Evolutionary conservation across 225 moss, liverwort and hornwort genomes (phyloP).

Genomic region (Neckera pumila): DNA sequence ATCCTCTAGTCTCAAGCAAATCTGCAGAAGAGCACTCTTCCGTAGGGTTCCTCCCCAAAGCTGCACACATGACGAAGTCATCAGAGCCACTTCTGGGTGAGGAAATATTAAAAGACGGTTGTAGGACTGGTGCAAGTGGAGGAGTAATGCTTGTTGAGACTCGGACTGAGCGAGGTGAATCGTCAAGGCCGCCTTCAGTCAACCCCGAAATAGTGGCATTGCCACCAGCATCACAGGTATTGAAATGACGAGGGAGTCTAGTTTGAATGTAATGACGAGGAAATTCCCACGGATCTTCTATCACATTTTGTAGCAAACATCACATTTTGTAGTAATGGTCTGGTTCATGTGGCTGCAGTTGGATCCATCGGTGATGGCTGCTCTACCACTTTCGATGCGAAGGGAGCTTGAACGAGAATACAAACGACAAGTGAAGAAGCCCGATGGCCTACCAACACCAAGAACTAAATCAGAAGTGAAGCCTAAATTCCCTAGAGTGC

Average conservation of each 20-base stretch:
- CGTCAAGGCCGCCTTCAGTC: constrained; percentile 19
- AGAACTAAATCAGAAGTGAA: not conserved
- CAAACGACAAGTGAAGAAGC: constrained; percentile 18
- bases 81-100: constrained; percentile 3
- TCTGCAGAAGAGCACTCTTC: constrained; percentile 4
- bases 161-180: constrained; percentile 24
- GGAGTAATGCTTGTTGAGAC: not conserved
- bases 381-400: constrained; percentile 42
- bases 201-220: constrained; percentile 36
- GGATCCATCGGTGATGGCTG: constrained; percentile 51
- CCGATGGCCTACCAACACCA: not conserved
- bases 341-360: constrained; percentile 26
- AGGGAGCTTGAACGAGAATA: constrained; percentile 56
- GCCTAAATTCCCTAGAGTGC: not conserved
- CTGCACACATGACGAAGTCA: not conserved
- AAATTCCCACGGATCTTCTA: not conserved
- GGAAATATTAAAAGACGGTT: not conserved
- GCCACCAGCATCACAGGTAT: constrained; percentile 65
- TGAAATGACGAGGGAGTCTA: not conserved
- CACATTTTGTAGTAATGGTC: no score
- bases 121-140: not conserved
- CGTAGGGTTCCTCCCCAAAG: not conserved
- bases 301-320: not conserved
- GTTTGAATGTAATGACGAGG: not conserved
- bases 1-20: constrained; percentile 14